Evolutionary conservation across 2,329 filamentous ascomycete species (phyloP), one percentile per base, ranked within the genome.

Genomic region (Pyricularia pennisetigena): DNA sequence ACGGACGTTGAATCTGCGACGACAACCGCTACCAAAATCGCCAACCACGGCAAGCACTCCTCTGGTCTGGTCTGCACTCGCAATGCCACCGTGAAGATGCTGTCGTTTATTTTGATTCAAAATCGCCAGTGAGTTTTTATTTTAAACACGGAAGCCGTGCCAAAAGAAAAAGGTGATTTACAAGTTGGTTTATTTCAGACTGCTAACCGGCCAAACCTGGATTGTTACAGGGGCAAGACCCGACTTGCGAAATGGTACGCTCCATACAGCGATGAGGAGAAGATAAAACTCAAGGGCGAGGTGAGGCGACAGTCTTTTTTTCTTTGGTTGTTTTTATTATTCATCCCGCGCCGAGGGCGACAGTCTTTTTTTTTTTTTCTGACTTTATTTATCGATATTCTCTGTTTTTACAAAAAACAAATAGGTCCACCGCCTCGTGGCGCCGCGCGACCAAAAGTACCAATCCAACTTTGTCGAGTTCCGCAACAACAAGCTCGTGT

Each of bases 391-490:
- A 49, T 29, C 65, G 30, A n/a, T n/a, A n/a, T n/a, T n/a, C n/a
- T n/a, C n/a, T n/a, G n/a, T n/a, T n/a, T n/a, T n/a, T n/a, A n/a
- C n/a, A n/a, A n/a, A 29, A 29, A 29, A 29, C 29, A 29, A 35
- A 35, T 74, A 93, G 90, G 92, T 98, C 74, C 95, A 99, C 85
- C 94, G 95, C 71, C 93, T 99, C 73, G 94, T 99, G 70, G 95
- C 95, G 0, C 95, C 95, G 7, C 92, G 95, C 76, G 95, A 99
- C 81, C 95, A 99, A 78, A 99, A 99, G 78, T 97, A 99, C 84
- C 95, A 99, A 79, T 97, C 93, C 81, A 99, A 99, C 83, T 99
- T 99, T 76, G 95, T 99, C 85, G 95, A 99, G 81, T 90, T 91
- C 82, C 91, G 92, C 72, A 92, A 93, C 81, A 93, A 94, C 78